Evolutionary conservation across 306 rosid genomes (phyloP), one percentile per base, ranked within the genome.

Genomic region (Prunus persica): DNA sequence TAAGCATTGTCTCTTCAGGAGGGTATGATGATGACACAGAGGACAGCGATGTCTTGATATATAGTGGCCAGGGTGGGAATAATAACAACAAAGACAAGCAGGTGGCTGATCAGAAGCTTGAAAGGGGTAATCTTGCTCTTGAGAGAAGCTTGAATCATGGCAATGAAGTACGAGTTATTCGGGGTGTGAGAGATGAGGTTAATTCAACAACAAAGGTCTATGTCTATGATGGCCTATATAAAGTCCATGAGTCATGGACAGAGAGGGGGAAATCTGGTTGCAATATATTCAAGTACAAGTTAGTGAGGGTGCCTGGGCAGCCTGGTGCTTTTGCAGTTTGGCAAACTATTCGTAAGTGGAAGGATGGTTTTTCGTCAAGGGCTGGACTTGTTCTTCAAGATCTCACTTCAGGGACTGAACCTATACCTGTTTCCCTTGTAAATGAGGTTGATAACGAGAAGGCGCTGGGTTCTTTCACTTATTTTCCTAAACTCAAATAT

Each of bases 41-140:
- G 65, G 89, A 86, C 72, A 34, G 67, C 7, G 82, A 90, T 83
- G 58, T 90, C 57, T 82, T 90, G 73, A 74, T 88, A 75, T 90
- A 90, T 76, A 88, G 86, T 76, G 92, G 96, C 49, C 89, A 86
- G 73, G 90, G 96, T 79, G 96, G 89, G 77, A 74, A 72, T 70
- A 84, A 78, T 76, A 82, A 76, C 58, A 88, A 78, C 79, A 87
- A 28, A 20, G 18, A 88, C 10, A 90, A 79, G 76, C 72, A 72
- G n/a, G 79, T 24, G 65, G 32, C 71, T 77, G 92, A 90, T 81
- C 92, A 90, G 84, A 90, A 88, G 87, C 96, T 90, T 83, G 84
- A 83, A 66, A 78, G 96, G 78, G 92, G 96, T 20, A 90, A 90
- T 81, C 96, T 90, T 60, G 89, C 96, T 62, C 76, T 90, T 58